phyloP scores from a whole-genome alignment of 495 filamentous ascomycete genomes.

The Penicillium daleae region DNA sequence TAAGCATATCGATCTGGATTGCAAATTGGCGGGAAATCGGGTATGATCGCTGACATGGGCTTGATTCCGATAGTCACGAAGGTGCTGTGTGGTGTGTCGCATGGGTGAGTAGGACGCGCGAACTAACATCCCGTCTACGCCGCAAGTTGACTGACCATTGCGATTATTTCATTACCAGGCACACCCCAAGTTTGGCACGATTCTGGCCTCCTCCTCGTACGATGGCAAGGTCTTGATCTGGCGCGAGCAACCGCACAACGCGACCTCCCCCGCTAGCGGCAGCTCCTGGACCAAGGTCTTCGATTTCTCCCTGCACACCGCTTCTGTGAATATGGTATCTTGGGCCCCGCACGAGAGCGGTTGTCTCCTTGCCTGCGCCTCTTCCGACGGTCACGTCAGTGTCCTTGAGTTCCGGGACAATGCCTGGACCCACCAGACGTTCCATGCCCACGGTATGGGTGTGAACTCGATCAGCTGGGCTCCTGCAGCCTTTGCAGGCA shows the following conservation, averaged over 20 bases:
- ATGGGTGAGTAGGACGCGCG: slow-evolving; percentile 62
- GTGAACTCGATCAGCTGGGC: slow-evolving; percentile 97
- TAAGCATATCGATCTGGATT: slow-evolving; percentile 42
- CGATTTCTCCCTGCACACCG: slow-evolving; percentile 88
- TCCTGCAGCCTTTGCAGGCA: slow-evolving; percentile 77
- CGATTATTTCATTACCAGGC: slow-evolving; percentile 53
- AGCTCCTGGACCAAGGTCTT: slow-evolving; percentile 79
- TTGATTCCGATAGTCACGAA: slow-evolving; percentile 68
- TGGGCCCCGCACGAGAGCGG: slow-evolving; percentile 97
- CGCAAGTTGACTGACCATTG: slow-evolving; percentile 25
- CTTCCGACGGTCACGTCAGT: slow-evolving; percentile 86
- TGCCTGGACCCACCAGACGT: slow-evolving; percentile 79
- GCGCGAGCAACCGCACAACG: slow-evolving; percentile 74
- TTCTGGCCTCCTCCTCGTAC: slow-evolving; percentile 91
- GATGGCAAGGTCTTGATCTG: slow-evolving; percentile 98
- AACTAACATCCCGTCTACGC: neutral
- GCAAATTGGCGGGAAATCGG: neutral
- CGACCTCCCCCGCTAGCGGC: slow-evolving; percentile 49
- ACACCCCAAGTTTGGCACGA: slow-evolving; percentile 97
- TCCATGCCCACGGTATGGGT: slow-evolving; percentile 88
- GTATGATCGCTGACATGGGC: neutral
- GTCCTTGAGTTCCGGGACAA: slow-evolving; percentile 97
- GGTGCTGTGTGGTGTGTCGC: slow-evolving; percentile 96
- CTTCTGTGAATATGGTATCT: slow-evolving; percentile 91
- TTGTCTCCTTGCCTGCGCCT: slow-evolving; percentile 92